Conservation (phyloP, 2,329 filamentous ascomycete species). For the Nigrospora sphaerica region DNA sequence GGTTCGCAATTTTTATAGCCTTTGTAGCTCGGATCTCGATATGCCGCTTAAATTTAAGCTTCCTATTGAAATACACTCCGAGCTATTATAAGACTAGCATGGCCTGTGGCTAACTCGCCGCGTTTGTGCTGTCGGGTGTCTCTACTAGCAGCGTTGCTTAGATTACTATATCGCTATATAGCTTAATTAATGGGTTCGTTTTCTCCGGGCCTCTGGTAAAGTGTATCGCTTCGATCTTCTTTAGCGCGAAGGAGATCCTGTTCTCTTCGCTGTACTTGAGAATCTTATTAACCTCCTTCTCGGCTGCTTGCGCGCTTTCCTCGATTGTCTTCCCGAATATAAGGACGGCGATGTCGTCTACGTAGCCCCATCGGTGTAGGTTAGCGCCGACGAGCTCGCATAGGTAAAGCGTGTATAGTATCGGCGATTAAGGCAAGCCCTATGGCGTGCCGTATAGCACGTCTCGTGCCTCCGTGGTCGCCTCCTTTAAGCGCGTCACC, state of each 20-base stretch:
- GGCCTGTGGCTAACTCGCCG: too few relatives aligned
- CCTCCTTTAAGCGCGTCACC: conserved; percentile 1
- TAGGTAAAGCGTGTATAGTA: conserved; percentile 4
- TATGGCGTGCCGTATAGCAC: conserved; percentile 2
- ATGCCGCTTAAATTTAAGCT: conserved; percentile 8
- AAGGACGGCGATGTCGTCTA: conserved; percentile 11
- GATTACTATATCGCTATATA: neutral
- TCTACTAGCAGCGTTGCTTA: neutral
- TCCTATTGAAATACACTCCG: conserved; percentile 11
- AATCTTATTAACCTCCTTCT: conserved; percentile 4
- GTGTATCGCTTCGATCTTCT: conserved; percentile 15
- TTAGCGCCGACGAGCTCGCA: neutral
- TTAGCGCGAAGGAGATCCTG: conserved; percentile 10
- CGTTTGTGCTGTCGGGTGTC: too few relatives aligned
- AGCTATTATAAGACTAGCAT: conserved; percentile 10
- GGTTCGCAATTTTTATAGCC: conserved; percentile 5
- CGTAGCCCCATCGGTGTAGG: conserved; percentile 8
- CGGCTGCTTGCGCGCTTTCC: conserved; percentile 5
- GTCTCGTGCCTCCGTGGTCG: neutral
- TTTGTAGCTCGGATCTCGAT: conserved; percentile 8
- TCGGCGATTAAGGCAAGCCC: conserved; percentile 5
- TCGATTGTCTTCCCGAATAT: conserved; percentile 6
- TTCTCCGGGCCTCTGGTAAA: conserved; percentile 5
- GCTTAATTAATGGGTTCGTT: neutral
- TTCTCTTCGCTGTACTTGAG: conserved; percentile 8